Evolutionary conservation across 179 eudicot species (phyloP).

Genomic region (Beta macrorhiza): DNA sequence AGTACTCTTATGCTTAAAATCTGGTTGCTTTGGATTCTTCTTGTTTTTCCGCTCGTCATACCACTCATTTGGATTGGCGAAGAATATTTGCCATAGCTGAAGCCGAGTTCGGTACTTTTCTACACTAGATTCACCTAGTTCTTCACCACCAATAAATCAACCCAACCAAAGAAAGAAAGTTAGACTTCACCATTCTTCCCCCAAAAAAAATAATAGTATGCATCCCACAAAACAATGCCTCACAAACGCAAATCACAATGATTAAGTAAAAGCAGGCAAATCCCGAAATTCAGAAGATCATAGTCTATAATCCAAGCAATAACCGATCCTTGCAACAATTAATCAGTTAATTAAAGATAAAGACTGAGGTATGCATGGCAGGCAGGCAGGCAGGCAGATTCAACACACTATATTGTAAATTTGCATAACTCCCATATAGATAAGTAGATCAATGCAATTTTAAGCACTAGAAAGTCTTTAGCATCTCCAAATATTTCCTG

Average conservation of each 20-base stretch:
- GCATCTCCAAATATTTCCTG: not conserved
- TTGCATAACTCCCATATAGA: too few species aligned
- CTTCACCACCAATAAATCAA: not conserved
- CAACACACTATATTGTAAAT: too few species aligned
- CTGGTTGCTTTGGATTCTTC: conserved; percentile 49
- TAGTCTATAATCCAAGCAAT: not conserved
- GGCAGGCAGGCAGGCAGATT: not conserved
- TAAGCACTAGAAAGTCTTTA: not conserved
- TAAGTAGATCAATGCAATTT: not conserved
- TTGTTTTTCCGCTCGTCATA: conserved; percentile 51
- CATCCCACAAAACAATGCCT: not conserved
- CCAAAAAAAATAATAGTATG: not conserved
- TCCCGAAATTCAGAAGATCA: too few species aligned
- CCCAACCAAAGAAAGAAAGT: not conserved
- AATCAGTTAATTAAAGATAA: not conserved
- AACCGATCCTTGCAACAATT: not conserved
- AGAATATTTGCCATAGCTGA: conserved; percentile 65
- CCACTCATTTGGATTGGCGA: conserved; percentile 72
- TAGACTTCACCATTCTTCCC: not conserved
- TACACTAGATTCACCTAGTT: conserved; percentile 32
- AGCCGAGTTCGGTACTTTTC: conserved; percentile 44
- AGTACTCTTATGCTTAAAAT: conserved; percentile 63
- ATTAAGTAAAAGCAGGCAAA: not conserved
- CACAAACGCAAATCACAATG: not conserved
- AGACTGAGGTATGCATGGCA: not conserved